Base-by-base conservation (phyloP, 2,329 filamentous ascomycete genomes). In the Penicillium sp. region DNA sequence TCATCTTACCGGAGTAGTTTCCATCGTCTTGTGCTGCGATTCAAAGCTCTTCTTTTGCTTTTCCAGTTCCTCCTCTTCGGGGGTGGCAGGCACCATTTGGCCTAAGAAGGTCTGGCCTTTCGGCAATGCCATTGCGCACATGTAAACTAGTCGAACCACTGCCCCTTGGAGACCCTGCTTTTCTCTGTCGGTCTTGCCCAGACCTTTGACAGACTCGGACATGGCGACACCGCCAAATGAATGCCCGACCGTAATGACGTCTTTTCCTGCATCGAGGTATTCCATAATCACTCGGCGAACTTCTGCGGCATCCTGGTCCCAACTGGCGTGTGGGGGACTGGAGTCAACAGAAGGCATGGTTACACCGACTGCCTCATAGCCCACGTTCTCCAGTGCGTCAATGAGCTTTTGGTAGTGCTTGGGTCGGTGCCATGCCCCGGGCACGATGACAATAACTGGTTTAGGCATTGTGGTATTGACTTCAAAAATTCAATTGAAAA, bases 221-320 rank as follows among this genome's bases (percentile, higher is more conserved):
- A 70, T 65, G 8, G 68, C 57, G 8, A 74, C 51, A 1, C 71
- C 71, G 3, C 71, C 70, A 50, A 73, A 74, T 8, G 71, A 74
- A 51, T 74, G 71, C 7, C 60, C 69, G 19, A 74, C 21, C 1
- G 67, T 47, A 39, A 73, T 63, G 24, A 74, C 68, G 9, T 71
- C 64, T 43, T 65, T 67, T 11, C 70, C 71, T 5, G 44, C 45
- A 29, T 70, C 62, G 2, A 68, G 50, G 37, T 62, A 60, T 37
- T 56, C 50, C 33, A 65, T 51, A 29, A 68, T 68, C 10, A 61
- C 57, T 37, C 52, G 35, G 26, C 65, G 66, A 22, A 68, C 53
- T n/a, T 60, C 67, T 44, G 64, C 47, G 9, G 68, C 68, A 43
- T 71, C 68, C 19, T 66, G 43, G 1, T 67, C 60, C 69, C 67